phyloP scores from a whole-genome alignment of 768 basidiomycete species.

The Panus rudis region DNA sequence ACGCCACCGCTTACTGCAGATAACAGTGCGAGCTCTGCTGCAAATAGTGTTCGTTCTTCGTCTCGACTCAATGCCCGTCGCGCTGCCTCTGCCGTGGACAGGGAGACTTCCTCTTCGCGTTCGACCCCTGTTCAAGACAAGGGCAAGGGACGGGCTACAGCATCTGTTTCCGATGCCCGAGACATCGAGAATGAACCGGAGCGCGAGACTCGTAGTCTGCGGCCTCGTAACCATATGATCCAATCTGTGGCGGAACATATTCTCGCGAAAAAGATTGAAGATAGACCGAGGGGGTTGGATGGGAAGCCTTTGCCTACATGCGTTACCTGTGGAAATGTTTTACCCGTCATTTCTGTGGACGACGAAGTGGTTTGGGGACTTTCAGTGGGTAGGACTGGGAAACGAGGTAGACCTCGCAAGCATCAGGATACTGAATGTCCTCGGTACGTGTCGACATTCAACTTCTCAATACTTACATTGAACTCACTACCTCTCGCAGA shows the following conservation, averaged over 20 bases:
- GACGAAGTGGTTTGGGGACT: constrained; percentile 72
- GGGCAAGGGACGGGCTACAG: constrained; percentile 13
- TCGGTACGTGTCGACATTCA: constrained; percentile 39
- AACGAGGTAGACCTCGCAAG: constrained; percentile 31
- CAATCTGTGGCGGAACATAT: constrained; percentile 8
- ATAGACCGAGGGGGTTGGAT: constrained; percentile 50
- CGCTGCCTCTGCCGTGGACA: constrained; percentile 13
- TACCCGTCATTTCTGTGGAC: constrained; percentile 74
- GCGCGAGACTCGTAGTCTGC: constrained; percentile 16
- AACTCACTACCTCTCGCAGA: constrained; percentile 28
- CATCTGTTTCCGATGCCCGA: constrained; percentile 10
- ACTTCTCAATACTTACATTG: constrained; percentile 7
- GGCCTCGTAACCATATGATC: constrained; percentile 16
- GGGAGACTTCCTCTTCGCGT: constrained; percentile 1
- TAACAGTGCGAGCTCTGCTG: constrained; percentile 27
- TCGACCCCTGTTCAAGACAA: constrained; percentile 15
- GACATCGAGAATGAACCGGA: constrained; percentile 14
- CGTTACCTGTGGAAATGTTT: constrained; percentile 58
- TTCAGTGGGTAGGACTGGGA: constrained; percentile 52
- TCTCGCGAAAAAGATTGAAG: constrained; percentile 18
- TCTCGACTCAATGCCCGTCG: constrained; percentile 17
- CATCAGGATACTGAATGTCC: constrained; percentile 60
- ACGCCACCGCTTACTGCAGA: constrained; percentile 45
- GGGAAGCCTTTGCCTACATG: constrained; percentile 68
- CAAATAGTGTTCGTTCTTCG: constrained; percentile 19